Conservation (phyloP, 169 alveolate species). For the Eimeria mitis region DNA sequence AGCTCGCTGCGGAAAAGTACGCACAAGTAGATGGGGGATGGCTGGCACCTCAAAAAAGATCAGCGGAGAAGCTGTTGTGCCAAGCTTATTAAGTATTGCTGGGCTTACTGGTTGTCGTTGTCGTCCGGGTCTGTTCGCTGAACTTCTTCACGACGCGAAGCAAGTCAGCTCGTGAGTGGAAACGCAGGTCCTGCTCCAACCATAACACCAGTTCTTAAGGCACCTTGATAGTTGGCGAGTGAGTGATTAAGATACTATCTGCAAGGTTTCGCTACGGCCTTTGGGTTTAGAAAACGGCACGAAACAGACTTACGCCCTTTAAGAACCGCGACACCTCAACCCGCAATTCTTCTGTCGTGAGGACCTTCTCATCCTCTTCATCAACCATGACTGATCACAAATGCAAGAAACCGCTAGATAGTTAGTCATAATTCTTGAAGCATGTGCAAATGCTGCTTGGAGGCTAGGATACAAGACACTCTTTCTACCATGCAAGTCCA, state of each 20-base stretch:
- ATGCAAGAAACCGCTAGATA: neutral
- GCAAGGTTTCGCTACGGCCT: neutral
- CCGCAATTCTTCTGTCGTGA: conserved; percentile 65
- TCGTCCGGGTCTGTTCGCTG: conserved; percentile 71
- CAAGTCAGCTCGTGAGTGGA: conserved; percentile 65
- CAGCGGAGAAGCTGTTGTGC: neutral
- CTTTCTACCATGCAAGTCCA: neutral
- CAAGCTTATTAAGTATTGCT: neutral
- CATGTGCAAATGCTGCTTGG: too few species aligned
- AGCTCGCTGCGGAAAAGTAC: conserved; percentile 47
- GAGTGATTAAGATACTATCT: neutral
- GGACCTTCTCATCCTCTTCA: conserved; percentile 64
- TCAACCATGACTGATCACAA: conserved; percentile 63
- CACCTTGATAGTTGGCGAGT: neutral
- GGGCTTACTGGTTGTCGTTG: conserved; percentile 64
- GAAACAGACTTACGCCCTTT: conserved; percentile 37
- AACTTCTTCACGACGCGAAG: conserved; percentile 71
- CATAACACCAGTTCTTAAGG: neutral
- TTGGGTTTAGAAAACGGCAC: neutral
- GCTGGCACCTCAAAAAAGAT: neutral
- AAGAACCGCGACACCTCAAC: conserved; percentile 72
- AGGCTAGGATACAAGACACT: too few species aligned
- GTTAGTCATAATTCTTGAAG: neutral
- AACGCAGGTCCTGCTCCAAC: conserved; percentile 61
- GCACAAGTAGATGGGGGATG: neutral